A percentile compares a stretch with the other conserved stretches of the same genome.
Evolutionary conservation across 2,329 filamentous ascomycete genomes (phyloP).

Genomic region (Arthrobotrys sinensis): DNA sequence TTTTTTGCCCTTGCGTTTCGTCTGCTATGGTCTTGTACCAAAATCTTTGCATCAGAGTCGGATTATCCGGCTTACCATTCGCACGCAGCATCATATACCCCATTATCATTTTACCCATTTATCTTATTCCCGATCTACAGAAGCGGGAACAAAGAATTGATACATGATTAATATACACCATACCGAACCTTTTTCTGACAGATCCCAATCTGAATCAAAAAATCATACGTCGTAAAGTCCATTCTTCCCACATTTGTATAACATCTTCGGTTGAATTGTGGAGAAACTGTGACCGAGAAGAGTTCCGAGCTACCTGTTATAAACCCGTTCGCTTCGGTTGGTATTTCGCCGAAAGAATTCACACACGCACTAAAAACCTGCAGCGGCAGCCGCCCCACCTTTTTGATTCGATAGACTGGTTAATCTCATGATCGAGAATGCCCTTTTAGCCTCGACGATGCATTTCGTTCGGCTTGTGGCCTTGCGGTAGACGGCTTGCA

Average conservation of each 20-base stretch:
- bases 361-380: conserved; percentile 14
- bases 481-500: conserved; percentile 4
- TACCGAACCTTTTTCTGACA: neutral
- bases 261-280: conserved; percentile 57
- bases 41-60: neutral
- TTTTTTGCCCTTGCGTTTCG: conserved; percentile 14
- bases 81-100: conserved; percentile 28
- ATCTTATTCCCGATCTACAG: conserved; percentile 16
- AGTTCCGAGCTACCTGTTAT: conserved; percentile 27
- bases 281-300: conserved; percentile 60
- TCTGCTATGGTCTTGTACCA: conserved; percentile 20
- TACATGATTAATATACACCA: neutral
- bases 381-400: conserved; percentile 22
- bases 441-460: conserved; percentile 20
- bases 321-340: conserved; percentile 43
- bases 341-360: conserved; percentile 43
- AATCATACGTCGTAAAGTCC: neutral
- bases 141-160: neutral
- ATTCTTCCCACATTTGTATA: conserved; percentile 46
- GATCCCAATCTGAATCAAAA: conserved; percentile 15
- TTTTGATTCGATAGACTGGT: conserved; percentile 1
- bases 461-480: conserved; percentile 28
- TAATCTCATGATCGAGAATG: conserved; percentile 31
- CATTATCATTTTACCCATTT: conserved; percentile 30
- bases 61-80: conserved; percentile 12